A percentile compares a stretch with the other conserved stretches of the same genome.
Evolutionary conservation across 2,329 filamentous ascomycete genomes (phyloP).

Genomic region (Colletotrichum echinochloae): DNA sequence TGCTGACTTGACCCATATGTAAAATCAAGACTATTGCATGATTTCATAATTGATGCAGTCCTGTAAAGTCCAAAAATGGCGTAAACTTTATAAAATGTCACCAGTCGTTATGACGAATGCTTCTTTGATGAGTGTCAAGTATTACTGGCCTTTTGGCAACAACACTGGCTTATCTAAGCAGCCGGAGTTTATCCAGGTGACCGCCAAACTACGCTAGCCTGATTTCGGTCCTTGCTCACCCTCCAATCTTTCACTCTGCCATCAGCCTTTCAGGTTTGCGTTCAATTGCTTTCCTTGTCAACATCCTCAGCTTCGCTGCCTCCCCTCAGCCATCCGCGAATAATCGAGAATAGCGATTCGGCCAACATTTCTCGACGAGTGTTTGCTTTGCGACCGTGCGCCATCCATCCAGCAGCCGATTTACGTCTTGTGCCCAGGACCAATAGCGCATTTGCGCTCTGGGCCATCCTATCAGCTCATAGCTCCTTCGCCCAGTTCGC

Average conservation of each 20-base stretch:
- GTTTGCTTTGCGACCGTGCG: neutral
- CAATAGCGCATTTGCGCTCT: conserved; percentile 31
- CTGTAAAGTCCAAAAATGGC: neutral
- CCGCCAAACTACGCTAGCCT: conserved; percentile 35
- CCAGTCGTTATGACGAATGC: neutral
- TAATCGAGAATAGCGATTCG: neutral
- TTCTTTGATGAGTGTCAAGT: neutral
- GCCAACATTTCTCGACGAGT: neutral
- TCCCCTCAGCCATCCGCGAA: conserved; percentile 17
- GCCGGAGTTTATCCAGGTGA: conserved; percentile 37
- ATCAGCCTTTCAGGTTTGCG: conserved; percentile 35
- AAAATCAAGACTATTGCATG: neutral
- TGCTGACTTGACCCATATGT: neutral
- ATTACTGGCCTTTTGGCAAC: neutral
- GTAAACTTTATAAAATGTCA: neutral
- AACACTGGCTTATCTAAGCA: conserved; percentile 14
- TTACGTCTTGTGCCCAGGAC: neutral
- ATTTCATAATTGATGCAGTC: neutral
- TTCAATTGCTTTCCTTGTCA: neutral
- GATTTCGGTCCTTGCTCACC: conserved; percentile 32
- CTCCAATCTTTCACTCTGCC: conserved; percentile 38
- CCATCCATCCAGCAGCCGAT: neutral
- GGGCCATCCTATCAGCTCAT: conserved; percentile 17
- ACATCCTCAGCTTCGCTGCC: conserved; percentile 12
- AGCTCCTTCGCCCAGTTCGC: conserved; percentile 1